phyloP scores from a whole-genome alignment of 805 yeast species.

The Metschnikowia baotianmanensis region DNA sequence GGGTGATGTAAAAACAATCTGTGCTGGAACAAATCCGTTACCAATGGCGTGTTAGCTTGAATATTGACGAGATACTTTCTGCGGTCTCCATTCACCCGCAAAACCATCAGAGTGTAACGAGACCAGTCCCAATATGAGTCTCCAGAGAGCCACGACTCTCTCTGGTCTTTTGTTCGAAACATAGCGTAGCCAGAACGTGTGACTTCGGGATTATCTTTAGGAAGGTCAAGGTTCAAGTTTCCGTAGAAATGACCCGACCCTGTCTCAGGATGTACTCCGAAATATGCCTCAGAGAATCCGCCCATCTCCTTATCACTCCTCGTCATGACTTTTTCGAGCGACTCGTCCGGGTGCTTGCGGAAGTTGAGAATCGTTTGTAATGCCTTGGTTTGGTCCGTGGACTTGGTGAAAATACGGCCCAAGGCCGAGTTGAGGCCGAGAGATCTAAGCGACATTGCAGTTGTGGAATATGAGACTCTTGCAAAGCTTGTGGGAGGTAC shows the following conservation, averaged over 20 bases:
- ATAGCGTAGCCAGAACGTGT: conserved; percentile 63
- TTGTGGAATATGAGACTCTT: background rate
- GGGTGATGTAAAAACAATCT: conserved; percentile 68
- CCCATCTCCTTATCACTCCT: conserved; percentile 76
- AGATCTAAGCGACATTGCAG: conserved; percentile 39
- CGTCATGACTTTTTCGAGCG: conserved; percentile 48
- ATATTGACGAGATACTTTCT: conserved; percentile 76
- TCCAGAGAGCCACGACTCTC: conserved; percentile 35
- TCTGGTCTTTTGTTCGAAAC: conserved; percentile 74
- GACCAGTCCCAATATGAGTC: conserved; percentile 68
- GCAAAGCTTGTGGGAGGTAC: background rate
- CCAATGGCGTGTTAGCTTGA: conserved; percentile 75
- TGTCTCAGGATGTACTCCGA: conserved; percentile 38
- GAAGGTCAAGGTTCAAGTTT: conserved; percentile 55
- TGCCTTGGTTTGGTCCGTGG: conserved; percentile 27
- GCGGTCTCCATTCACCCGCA: conserved; percentile 70
- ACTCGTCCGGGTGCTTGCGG: conserved; percentile 43
- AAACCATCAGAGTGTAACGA: conserved; percentile 55
- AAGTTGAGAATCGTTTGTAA: conserved; percentile 56
- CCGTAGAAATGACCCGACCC: conserved; percentile 48
- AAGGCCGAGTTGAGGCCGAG: conserved; percentile 38
- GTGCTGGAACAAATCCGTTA: conserved; percentile 81
- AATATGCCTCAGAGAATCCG: conserved; percentile 67
- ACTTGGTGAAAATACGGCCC: conserved; percentile 35
- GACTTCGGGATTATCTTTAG: conserved; percentile 35